Evolutionary conservation across 371 early-diverging fungal species (phyloP).

Genomic region (Syncephalastrum contaminatum): DNA sequence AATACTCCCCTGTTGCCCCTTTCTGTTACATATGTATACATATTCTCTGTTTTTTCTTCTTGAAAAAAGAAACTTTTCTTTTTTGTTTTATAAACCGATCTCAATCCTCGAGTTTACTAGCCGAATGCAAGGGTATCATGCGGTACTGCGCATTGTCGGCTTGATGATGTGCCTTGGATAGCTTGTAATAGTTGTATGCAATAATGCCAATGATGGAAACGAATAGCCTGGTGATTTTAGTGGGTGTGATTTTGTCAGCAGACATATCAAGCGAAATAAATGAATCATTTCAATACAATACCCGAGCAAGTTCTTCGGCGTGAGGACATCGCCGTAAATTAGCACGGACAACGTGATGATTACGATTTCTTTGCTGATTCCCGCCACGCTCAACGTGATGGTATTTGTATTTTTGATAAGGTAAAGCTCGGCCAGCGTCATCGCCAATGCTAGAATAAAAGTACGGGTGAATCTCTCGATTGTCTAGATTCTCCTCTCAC

Average conservation of each 20-base stretch:
- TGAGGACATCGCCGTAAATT: constrained; percentile 57
- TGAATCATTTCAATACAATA: constrained; percentile 13
- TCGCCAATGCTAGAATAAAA: constrained; percentile 66
- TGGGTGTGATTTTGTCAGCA: no score
- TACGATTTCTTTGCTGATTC: constrained; percentile 77
- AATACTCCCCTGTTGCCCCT: background rate
- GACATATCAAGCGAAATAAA: background rate
- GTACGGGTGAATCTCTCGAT: background rate
- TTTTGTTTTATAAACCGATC: background rate
- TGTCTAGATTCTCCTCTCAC: background rate
- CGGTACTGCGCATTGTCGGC: constrained; percentile 24
- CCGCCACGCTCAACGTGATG: constrained; percentile 86
- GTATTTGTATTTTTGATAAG: constrained; percentile 82
- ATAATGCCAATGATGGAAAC: constrained; percentile 64
- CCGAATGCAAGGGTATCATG: constrained; percentile 29
- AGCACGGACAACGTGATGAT: constrained; percentile 55
- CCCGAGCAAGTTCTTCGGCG: constrained; percentile 53
- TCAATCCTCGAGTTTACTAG: constrained; percentile 33
- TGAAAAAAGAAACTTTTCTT: background rate
- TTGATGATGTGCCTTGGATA: constrained; percentile 29
- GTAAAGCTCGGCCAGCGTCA: constrained; percentile 82
- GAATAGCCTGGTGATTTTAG: constrained; percentile 31
- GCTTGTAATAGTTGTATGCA: constrained; percentile 57
- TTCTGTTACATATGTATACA: constrained; percentile 5
- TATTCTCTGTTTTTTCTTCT: background rate